A percentile compares a stretch with the other conserved stretches of the same genome.
Evolutionary conservation across 202 grass and related monocot species (phyloP).

Genomic region (Panicum virgatum): DNA sequence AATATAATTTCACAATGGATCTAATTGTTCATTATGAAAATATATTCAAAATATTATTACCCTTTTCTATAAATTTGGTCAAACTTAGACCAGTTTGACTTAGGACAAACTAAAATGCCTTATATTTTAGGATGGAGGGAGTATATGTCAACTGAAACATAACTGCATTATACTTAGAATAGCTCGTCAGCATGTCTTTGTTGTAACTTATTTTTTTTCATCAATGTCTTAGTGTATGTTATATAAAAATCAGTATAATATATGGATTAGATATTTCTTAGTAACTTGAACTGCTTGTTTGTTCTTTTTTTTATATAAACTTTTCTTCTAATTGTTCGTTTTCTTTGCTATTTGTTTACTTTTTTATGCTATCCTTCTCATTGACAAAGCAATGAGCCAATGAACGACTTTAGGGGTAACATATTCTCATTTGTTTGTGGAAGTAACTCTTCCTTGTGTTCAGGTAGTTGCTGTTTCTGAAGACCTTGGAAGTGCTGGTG

Average conservation of each 20-base stretch:
- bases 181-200: not conserved
- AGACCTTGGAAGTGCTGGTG: constrained; percentile 92
- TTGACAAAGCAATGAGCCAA: not conserved
- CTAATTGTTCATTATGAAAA: too few relatives aligned
- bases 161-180: constrained; percentile 5
- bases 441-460: constrained; percentile 30
- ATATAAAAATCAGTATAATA: constrained; percentile 11
- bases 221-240: constrained; percentile 2
- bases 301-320: not conserved
- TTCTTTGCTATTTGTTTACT: constrained; percentile 4
- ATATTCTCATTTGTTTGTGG: constrained; percentile 27
- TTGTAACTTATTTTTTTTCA: not conserved
- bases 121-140: too few relatives aligned
- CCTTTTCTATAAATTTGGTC: too few relatives aligned
- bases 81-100: too few relatives aligned
- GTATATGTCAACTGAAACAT: not conserved
- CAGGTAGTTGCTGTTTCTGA: constrained; percentile 76
- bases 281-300: constrained; percentile 1
- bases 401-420: not conserved
- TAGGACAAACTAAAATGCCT: too few relatives aligned
- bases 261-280: not conserved
- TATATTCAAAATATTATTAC: too few relatives aligned
- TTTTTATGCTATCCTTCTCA: constrained; percentile 2
- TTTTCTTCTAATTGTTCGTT: constrained; percentile 2
- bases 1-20: too few relatives aligned